These are phyloP conservation scores for Phaseolus lunatus DNA, from an alignment of 306 rosid genomes.

Conservation along the genomic window DNA sequence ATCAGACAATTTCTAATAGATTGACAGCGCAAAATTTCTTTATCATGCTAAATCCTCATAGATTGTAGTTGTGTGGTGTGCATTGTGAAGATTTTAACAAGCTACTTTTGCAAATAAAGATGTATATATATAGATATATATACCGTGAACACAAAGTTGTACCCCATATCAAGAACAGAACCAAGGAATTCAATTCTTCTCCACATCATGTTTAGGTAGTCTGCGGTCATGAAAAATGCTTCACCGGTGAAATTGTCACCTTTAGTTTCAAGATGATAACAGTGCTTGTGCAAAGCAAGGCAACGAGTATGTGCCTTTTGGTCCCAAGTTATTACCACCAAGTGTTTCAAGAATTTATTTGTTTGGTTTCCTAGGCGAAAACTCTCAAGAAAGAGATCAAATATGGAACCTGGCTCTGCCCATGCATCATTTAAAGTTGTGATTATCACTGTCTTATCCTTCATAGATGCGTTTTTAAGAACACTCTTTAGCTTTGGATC, in stretches of 20 bases:
- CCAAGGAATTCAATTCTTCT: conserved; percentile 66
- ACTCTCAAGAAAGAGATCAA: conserved; percentile 79
- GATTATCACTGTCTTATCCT: conserved; percentile 66
- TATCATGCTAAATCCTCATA: neutral
- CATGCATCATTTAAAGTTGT: conserved; percentile 90
- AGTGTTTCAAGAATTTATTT: conserved; percentile 59
- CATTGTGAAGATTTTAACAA: neutral
- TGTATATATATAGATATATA: neutral
- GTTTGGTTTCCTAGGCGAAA: conserved; percentile 71
- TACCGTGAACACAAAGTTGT: conserved; percentile 89
- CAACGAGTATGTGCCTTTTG: conserved; percentile 74
- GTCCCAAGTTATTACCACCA: conserved; percentile 77
- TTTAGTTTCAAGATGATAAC: conserved; percentile 56
- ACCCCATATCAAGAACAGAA: conserved; percentile 69
- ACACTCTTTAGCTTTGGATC: conserved; percentile 49
- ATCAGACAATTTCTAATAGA: neutral
- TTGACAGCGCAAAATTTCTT: neutral
- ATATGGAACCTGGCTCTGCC: conserved; percentile 79
- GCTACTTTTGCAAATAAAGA: neutral
- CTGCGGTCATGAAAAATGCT: conserved; percentile 71
- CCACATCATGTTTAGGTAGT: conserved; percentile 92
- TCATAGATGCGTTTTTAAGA: conserved; percentile 66
- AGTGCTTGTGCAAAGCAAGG: conserved; percentile 65
- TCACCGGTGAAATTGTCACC: conserved; percentile 69
- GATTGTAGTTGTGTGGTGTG: neutral